Conservation (phyloP, 1,139 yeast species). For the Saccharomyces pastorianus region DNA sequence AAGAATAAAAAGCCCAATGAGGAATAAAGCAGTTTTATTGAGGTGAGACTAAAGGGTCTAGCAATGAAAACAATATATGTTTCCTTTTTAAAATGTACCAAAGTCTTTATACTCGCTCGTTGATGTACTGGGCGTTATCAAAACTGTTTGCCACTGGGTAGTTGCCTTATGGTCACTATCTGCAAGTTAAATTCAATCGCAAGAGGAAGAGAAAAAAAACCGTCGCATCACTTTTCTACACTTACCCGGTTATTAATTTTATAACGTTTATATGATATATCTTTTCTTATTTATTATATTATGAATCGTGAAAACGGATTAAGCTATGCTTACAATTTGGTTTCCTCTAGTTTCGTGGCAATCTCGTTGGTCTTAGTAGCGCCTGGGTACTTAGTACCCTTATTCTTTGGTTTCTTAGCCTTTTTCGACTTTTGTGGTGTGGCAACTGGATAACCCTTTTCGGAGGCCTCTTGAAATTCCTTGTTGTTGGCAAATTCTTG, state of each 20-base stretch:
- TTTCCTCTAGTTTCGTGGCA: conserved; percentile 31
- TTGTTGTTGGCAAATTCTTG: conserved; percentile 51
- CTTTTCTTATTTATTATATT: neutral
- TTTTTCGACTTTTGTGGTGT: conserved; percentile 53
- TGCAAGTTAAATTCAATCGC: neutral
- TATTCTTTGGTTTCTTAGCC: conserved; percentile 71
- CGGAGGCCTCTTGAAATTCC: conserved; percentile 69
- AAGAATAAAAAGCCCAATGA: neutral
- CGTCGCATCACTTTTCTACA: neutral
- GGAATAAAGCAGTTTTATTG: neutral
- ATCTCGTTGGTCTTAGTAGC: conserved; percentile 22
- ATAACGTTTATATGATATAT: neutral
- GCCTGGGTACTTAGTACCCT: conserved; percentile 83
- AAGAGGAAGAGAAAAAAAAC: neutral
- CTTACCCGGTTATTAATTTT: neutral
- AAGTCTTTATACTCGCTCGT: neutral
- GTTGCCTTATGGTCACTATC: neutral
- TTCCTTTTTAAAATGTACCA: neutral
- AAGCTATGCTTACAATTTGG: conserved; percentile 12
- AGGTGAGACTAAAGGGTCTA: neutral
- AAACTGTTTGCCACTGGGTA: neutral
- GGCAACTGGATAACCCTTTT: conserved; percentile 78
- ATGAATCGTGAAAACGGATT: neutral
- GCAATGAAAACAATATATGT: neutral
- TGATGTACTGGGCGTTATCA: neutral